Evolutionary conservation across 257 asterid genomes (phyloP), one percentile per base, ranked within the genome.

Genomic region (Marsdenia floribunda): DNA sequence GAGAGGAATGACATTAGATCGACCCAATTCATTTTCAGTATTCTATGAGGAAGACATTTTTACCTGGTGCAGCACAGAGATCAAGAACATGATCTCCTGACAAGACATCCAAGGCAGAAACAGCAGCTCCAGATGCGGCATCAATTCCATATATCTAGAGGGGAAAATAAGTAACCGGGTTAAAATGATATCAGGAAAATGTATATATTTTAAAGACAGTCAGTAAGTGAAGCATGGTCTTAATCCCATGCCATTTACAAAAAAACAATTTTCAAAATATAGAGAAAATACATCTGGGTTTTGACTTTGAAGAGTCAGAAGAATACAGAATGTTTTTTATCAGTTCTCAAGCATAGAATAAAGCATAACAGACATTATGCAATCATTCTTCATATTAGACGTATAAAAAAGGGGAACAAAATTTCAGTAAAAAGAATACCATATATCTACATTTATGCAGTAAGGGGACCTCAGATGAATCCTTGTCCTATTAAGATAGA

Each of bases 71-170:
- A 63, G 98, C 93, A 77, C 99, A 95, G 64, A 95, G 96, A 85
- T 95, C 99, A 72, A 94, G 98, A 73, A 92, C 88, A 42, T 88
- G 96, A 82, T 92, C 99, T 75, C 97, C 96, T 10, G 84, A 80
- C 66, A 78, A 73, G 82, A 95, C 73, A 86, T 76, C 89, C 90
- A 95, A 82, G 75, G 97, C 96, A 69, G 87, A 67, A 78, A 95
- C 98, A 26, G 99, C 96, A 83, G 99, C 99, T 79, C 98, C 99
- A 50, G 99, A 95, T 79, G 97, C 91, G 63, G 97, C 99, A 86
- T 92, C 99, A 71, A 95, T 88, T 81, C 99, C 99, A 87, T 95
- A 92, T 78, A 95, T 89, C 99, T 94, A 87, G 77, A 81, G 49
- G 63, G 64, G 54, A 59, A 76, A 79, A 61, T 71, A 54, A 81